A percentile compares a stretch with the other conserved stretches of the same genome.
Conservation (phyloP, 2,329 filamentous ascomycete genomes). For the Epichloe aotearoae region DNA sequence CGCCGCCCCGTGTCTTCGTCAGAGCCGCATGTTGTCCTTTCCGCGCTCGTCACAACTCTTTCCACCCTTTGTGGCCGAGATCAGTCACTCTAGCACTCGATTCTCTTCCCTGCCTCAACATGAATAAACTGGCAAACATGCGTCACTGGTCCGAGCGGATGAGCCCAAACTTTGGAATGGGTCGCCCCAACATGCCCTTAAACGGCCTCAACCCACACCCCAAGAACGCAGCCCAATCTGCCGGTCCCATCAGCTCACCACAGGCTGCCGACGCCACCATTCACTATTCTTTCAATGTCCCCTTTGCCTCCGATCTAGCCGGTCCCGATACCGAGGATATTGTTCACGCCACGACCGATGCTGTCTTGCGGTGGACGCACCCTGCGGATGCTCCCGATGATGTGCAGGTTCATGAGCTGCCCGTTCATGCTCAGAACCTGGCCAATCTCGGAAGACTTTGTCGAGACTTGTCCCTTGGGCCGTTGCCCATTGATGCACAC, state of each 20-base stretch:
- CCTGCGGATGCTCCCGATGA: constrained; percentile 76
- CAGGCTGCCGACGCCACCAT: constrained; percentile 64
- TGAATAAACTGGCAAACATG: constrained; percentile 62
- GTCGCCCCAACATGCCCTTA: constrained; percentile 43
- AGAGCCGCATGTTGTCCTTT: constrained; percentile 2
- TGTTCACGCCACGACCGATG: constrained; percentile 78
- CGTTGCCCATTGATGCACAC: constrained; percentile 64
- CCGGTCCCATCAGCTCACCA: constrained; percentile 49
- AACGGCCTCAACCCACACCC: constrained; percentile 43
- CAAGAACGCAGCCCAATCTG: constrained; percentile 39
- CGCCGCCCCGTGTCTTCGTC: constrained; percentile 6
- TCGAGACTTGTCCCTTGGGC: constrained; percentile 60
- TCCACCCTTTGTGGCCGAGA: constrained; percentile 4
- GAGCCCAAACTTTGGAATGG: constrained; percentile 55
- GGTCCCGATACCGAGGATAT: constrained; percentile 93
- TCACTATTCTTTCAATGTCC: constrained; percentile 94
- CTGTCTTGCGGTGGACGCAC: constrained; percentile 86
- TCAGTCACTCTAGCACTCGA: background rate
- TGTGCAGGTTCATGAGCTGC: constrained; percentile 74
- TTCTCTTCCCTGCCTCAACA: constrained; percentile 26
- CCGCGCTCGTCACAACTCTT: constrained; percentile 1
- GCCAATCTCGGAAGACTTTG: constrained; percentile 68
- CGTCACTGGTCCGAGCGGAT: constrained; percentile 60
- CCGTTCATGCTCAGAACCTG: constrained; percentile 82
- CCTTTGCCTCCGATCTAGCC: constrained; percentile 82